A percentile compares a stretch with the other conserved stretches of the same genome.
These are phyloP conservation scores for Irpex sp. DNA, from an alignment of 1,284 basidiomycete species.

Conservation along the genomic window DNA sequence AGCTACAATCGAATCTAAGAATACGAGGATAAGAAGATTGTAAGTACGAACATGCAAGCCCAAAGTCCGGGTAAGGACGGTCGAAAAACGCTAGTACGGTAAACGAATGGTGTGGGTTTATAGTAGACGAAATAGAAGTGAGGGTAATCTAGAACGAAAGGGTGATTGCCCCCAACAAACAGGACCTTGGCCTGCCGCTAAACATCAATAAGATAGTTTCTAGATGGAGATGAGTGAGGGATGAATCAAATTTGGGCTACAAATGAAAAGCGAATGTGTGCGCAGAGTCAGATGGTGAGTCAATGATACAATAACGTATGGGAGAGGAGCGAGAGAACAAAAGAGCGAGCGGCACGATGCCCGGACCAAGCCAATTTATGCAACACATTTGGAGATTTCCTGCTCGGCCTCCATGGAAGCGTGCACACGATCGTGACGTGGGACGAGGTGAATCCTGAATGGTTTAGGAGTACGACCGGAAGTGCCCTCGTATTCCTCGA, in stretches of 20 bases:
- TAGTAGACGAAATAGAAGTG: background rate
- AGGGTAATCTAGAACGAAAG: slow-evolving; percentile 14
- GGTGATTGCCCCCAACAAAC: slow-evolving; percentile 5
- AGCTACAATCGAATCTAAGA: background rate
- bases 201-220: background rate
- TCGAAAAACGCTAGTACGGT: background rate
- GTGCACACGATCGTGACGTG: slow-evolving; percentile 14
- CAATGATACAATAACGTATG: slow-evolving; percentile 12
- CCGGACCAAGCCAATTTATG: background rate
- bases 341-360: background rate
- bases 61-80: background rate
- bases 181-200: background rate
- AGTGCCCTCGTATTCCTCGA: slow-evolving; percentile 15
- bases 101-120: slow-evolving; percentile 4
- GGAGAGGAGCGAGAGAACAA: background rate
- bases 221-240: background rate
- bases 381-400: slow-evolving; percentile 7
- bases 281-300: slow-evolving; percentile 3
- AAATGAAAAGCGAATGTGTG: slow-evolving; percentile 6
- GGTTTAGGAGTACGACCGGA: slow-evolving; percentile 14
- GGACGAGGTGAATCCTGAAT: slow-evolving; percentile 10
- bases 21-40: background rate
- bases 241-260: slow-evolving; percentile 10
- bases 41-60: background rate
- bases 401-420: slow-evolving; percentile 9